These are phyloP conservation scores for Penstemon eatonii DNA, from an alignment of 257 asterid species.

Conservation along the genomic window DNA sequence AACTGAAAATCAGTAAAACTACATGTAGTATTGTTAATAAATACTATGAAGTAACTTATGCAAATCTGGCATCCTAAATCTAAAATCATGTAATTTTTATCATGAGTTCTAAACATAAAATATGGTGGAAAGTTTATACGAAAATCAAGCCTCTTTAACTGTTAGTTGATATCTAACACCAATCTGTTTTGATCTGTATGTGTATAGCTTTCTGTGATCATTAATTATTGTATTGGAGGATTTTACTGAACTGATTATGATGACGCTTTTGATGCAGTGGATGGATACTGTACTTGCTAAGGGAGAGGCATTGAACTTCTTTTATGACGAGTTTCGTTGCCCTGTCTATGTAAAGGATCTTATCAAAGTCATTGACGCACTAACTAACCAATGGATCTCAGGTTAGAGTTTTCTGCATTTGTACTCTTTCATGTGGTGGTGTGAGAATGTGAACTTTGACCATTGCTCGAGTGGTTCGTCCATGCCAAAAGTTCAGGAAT, in stretches of 20 bases:
- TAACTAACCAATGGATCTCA: conserved; percentile 70
- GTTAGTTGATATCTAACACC: too few relatives aligned
- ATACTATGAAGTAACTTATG: too few relatives aligned
- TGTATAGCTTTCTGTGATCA: background rate
- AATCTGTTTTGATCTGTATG: background rate
- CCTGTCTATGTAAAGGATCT: conserved; percentile 92
- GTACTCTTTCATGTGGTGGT: conserved; percentile 15
- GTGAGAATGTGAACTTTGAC: background rate
- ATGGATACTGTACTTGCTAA: conserved; percentile 78
- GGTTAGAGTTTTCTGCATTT: conserved; percentile 46
- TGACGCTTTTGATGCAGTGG: conserved; percentile 61
- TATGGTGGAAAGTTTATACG: too few relatives aligned
- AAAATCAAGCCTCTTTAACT: too few relatives aligned
- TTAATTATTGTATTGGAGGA: conserved; percentile 4
- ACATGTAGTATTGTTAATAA: too few relatives aligned
- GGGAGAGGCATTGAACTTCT: conserved; percentile 65
- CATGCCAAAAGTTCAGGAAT: background rate
- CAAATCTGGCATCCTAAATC: too few relatives aligned
- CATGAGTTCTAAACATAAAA: too few relatives aligned
- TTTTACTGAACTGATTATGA: conserved; percentile 19
- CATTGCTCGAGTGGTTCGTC: background rate
- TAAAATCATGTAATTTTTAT: too few relatives aligned
- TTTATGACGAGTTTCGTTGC: conserved; percentile 88
- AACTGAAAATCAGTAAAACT: too few relatives aligned
- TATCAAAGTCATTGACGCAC: conserved; percentile 43